These are phyloP conservation scores for Amaranthus cruentus DNA, from an alignment of 148 eudicot species.

Conservation along the genomic window DNA sequence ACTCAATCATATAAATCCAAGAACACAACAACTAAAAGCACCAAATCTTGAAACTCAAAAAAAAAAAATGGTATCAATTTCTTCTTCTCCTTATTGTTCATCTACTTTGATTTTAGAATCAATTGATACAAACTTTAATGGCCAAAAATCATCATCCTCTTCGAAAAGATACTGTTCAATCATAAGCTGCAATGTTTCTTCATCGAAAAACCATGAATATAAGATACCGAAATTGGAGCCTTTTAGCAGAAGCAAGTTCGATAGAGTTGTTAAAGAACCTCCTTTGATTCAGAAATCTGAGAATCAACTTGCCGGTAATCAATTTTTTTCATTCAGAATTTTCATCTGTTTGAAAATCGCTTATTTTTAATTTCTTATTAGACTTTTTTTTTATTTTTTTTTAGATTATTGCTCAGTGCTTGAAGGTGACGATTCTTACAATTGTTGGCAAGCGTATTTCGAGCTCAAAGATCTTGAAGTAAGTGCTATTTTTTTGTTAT, in stretches of 20 bases:
- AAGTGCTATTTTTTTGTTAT: conserved; percentile 12
- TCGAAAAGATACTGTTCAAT: conserved; percentile 6
- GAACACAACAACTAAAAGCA: background rate
- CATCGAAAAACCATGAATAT: conserved; percentile 29
- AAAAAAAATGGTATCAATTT: conserved; percentile 28
- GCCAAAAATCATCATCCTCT: conserved; percentile 3
- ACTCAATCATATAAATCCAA: background rate
- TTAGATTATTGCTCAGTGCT: conserved; percentile 77
- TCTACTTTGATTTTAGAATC: conserved; percentile 17
- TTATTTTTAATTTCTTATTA: background rate
- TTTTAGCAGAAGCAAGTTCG: conserved; percentile 61
- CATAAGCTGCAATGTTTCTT: conserved; percentile 19
- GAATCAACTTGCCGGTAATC: conserved; percentile 54
- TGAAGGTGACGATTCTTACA: conserved; percentile 69
- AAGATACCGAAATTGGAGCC: conserved; percentile 69
- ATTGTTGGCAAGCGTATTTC: conserved; percentile 83
- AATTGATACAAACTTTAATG: background rate
- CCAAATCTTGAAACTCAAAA: no score
- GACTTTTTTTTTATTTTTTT: background rate
- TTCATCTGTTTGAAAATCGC: background rate
- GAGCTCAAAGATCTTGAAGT: conserved; percentile 84
- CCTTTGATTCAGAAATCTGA: conserved; percentile 67
- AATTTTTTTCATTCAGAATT: background rate
- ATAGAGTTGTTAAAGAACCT: conserved; percentile 53
- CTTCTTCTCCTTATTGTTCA: conserved; percentile 15